Percentiles rank a stretch among this genome's conserved stretches.
phyloP scores from a whole-genome alignment of 78 protist genomes.

The Dictyostelium brefeldianum region DNA sequence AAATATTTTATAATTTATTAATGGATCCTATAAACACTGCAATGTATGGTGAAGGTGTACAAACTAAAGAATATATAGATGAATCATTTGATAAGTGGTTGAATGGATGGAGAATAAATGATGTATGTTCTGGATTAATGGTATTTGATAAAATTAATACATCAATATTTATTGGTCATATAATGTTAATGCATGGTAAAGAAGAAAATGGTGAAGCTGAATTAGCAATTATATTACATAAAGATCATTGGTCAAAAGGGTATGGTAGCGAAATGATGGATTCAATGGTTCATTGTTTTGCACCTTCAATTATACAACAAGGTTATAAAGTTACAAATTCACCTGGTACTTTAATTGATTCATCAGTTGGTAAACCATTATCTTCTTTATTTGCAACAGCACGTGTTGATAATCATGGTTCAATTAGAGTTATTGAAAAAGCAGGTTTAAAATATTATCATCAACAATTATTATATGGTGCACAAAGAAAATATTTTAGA shows the following conservation, averaged over 20 bases:
- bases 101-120: background rate
- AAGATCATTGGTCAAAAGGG: background rate
- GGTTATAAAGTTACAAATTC: background rate
- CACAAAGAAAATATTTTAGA: slow-evolving; percentile 1
- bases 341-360: background rate
- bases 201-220: background rate
- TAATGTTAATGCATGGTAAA: slow-evolving; percentile 21
- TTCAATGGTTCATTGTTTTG: background rate
- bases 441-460: slow-evolving; percentile 6
- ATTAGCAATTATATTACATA: background rate
- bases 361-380: slow-evolving; percentile 3
- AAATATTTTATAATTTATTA: background rate
- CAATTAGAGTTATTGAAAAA: background rate
- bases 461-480: slow-evolving; percentile 8
- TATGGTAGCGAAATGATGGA: slow-evolving; percentile 8
- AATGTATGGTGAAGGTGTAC: background rate
- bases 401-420: slow-evolving; percentile 9
- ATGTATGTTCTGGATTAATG: slow-evolving; percentile 8
- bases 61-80: background rate
- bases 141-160: background rate
- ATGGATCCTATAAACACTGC: background rate
- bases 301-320: background rate
- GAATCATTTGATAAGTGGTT: background rate
- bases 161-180: background rate
- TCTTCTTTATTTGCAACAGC: background rate